phyloP scores from a whole-genome alignment of 495 filamentous ascomycete species.

The Penicillium malachiteum region DNA sequence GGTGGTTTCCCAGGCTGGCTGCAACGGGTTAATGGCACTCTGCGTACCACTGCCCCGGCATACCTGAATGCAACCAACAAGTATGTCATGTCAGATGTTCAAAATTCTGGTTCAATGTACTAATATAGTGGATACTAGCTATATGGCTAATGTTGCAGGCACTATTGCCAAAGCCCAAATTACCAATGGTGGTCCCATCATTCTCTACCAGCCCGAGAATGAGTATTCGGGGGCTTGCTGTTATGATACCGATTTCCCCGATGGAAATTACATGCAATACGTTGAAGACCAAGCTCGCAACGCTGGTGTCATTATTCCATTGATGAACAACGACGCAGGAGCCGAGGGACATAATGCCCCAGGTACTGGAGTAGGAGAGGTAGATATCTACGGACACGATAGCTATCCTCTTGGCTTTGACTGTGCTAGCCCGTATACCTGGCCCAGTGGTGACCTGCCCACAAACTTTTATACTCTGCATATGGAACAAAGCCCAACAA shows the following conservation, averaged over 20 bases:
- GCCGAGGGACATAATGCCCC: slow-evolving; percentile 62
- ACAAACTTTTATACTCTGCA: slow-evolving; percentile 50
- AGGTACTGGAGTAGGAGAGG: slow-evolving; percentile 58
- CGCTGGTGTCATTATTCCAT: slow-evolving; percentile 69
- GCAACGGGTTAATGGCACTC: slow-evolving; percentile 59
- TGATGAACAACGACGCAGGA: slow-evolving; percentile 73
- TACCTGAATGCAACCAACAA: slow-evolving; percentile 68
- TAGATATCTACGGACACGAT: slow-evolving; percentile 80
- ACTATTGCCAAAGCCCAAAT: slow-evolving; percentile 74
- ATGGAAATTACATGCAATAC: slow-evolving; percentile 66
- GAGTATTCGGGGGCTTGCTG: slow-evolving; percentile 59
- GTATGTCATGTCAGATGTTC: slow-evolving; percentile 17
- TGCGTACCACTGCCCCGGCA: slow-evolving; percentile 57
- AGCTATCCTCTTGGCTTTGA: slow-evolving; percentile 68
- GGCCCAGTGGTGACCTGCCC: slow-evolving; percentile 48
- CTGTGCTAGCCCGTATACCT: slow-evolving; percentile 52
- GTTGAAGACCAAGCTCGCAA: slow-evolving; percentile 66
- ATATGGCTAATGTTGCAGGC: slow-evolving; percentile 47
- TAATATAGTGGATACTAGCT: slow-evolving; percentile 20
- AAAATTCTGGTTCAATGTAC: slow-evolving; percentile 4
- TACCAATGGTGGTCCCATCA: slow-evolving; percentile 75
- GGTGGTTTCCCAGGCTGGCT: slow-evolving; percentile 67
- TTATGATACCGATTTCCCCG: slow-evolving; percentile 46
- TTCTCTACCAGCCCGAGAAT: slow-evolving; percentile 78
- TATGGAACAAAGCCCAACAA: slow-evolving; percentile 57